Conservation (phyloP, 768 basidiomycete genomes). For the Naganishia vaughanmartiniae region DNA sequence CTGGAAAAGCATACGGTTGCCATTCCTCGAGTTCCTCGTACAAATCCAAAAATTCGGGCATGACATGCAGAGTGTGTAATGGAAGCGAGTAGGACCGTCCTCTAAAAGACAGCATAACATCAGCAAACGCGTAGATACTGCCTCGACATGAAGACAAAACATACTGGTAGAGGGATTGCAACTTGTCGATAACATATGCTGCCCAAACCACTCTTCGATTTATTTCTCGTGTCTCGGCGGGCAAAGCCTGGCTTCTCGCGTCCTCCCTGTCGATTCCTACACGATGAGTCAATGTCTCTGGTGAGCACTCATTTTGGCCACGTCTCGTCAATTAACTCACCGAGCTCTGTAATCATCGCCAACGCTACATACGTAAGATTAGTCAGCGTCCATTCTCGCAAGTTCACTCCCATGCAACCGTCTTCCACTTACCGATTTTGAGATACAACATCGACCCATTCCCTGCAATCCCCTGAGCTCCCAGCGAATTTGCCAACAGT, state of each 20-base stretch:
- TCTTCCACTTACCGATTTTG: slow-evolving; percentile 29
- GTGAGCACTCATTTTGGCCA: neutral
- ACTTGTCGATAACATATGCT: slow-evolving; percentile 38
- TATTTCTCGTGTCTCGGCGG: slow-evolving; percentile 33
- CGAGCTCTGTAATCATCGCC: slow-evolving; percentile 39
- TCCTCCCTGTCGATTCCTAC: slow-evolving; percentile 1
- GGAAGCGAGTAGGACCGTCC: slow-evolving; percentile 34
- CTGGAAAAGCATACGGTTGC: slow-evolving; percentile 36
- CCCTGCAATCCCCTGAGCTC: slow-evolving; percentile 33
- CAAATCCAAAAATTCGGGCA: slow-evolving; percentile 34
- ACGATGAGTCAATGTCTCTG: slow-evolving; percentile 26
- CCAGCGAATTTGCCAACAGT: slow-evolving; percentile 35
- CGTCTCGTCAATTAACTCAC: neutral
- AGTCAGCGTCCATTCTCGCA: neutral
- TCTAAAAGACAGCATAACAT: neutral
- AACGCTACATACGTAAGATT: slow-evolving; percentile 9
- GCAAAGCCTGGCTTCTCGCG: slow-evolving; percentile 9
- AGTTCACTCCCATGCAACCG: slow-evolving; percentile 26
- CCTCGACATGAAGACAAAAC: neutral
- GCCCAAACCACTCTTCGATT: slow-evolving; percentile 37
- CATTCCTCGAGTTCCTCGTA: slow-evolving; percentile 40
- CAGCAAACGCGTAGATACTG: neutral
- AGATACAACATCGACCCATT: slow-evolving; percentile 23
- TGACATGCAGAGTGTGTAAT: slow-evolving; percentile 34
- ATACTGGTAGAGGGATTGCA: slow-evolving; percentile 37